Evolutionary conservation across 768 basidiomycete genomes (phyloP).

Genomic region (Boletus bicolor): DNA sequence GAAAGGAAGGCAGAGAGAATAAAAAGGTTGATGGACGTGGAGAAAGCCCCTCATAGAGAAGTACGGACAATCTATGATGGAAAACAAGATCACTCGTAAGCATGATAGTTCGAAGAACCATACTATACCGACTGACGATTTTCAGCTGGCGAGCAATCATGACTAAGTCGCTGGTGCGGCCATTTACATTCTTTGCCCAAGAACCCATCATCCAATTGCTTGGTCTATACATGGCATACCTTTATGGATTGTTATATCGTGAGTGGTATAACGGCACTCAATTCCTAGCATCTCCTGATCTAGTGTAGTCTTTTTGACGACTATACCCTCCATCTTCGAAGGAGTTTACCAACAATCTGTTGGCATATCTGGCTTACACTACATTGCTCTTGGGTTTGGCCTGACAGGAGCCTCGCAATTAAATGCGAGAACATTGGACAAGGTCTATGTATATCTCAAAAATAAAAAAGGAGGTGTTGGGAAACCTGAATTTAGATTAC

Average conservation of each 20-base stretch:
- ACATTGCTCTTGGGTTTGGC: conserved; percentile 68
- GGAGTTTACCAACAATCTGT: conserved; percentile 49
- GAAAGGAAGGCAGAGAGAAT: conserved; percentile 51
- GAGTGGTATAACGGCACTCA: conserved; percentile 19
- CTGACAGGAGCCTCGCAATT: conserved; percentile 48
- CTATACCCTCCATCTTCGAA: conserved; percentile 57
- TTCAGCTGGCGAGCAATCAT: conserved; percentile 54
- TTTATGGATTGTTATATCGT: conserved; percentile 64
- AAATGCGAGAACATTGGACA: conserved; percentile 57
- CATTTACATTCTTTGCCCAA: conserved; percentile 55
- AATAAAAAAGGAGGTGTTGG: conserved; percentile 52
- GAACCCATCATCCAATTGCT: conserved; percentile 71
- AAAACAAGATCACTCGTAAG: conserved; percentile 42
- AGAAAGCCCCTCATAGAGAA: conserved; percentile 38
- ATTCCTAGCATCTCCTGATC: neutral
- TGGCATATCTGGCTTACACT: conserved; percentile 66
- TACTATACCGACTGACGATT: neutral
- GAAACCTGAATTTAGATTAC: conserved; percentile 52
- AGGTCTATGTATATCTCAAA: conserved; percentile 48
- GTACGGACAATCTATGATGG: conserved; percentile 50
- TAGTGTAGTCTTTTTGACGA: conserved; percentile 62
- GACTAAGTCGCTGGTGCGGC: conserved; percentile 54
- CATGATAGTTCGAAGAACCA: neutral
- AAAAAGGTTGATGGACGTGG: conserved; percentile 42
- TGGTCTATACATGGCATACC: conserved; percentile 64